phyloP scores from a whole-genome alignment of 1,284 basidiomycete species.

The Sphaerobolus stellatus region DNA sequence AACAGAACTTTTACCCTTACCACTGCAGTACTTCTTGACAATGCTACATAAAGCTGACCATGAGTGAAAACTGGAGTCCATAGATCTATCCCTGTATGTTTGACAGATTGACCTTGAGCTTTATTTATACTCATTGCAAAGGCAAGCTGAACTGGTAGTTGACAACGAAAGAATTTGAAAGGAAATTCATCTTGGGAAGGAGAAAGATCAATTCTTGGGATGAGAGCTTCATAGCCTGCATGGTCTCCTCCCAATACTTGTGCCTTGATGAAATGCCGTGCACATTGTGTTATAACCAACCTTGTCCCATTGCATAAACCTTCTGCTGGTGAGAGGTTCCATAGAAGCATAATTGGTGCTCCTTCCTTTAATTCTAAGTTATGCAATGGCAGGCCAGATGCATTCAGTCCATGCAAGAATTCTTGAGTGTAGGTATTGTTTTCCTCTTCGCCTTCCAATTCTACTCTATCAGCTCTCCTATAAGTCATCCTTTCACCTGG shows the following conservation, averaged over 20 bases:
- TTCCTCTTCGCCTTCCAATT: constrained; percentile 20
- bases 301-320: constrained; percentile 41
- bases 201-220: constrained; percentile 30
- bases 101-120: constrained; percentile 42
- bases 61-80: constrained; percentile 39
- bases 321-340: constrained; percentile 31
- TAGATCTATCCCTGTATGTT: constrained; percentile 32
- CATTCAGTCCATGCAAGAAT: constrained; percentile 28
- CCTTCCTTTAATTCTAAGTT: constrained; percentile 31
- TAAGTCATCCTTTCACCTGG: constrained; percentile 26
- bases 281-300: constrained; percentile 21
- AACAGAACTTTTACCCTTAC: constrained; percentile 30
- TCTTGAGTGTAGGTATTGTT: constrained; percentile 27
- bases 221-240: constrained; percentile 30
- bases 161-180: constrained; percentile 28
- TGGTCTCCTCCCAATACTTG: constrained; percentile 28
- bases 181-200: constrained; percentile 22
- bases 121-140: constrained; percentile 47
- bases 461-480: constrained; percentile 1
- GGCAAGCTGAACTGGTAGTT: constrained; percentile 41
- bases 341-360: constrained; percentile 35
- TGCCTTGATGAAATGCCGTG: constrained; percentile 26
- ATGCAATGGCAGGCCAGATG: constrained; percentile 29
- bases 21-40: constrained; percentile 33
- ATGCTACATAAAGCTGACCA: constrained; percentile 45